Evolutionary conservation across 2,329 filamentous ascomycete species (phyloP).

Genomic region (Graphilbum sp.): DNA sequence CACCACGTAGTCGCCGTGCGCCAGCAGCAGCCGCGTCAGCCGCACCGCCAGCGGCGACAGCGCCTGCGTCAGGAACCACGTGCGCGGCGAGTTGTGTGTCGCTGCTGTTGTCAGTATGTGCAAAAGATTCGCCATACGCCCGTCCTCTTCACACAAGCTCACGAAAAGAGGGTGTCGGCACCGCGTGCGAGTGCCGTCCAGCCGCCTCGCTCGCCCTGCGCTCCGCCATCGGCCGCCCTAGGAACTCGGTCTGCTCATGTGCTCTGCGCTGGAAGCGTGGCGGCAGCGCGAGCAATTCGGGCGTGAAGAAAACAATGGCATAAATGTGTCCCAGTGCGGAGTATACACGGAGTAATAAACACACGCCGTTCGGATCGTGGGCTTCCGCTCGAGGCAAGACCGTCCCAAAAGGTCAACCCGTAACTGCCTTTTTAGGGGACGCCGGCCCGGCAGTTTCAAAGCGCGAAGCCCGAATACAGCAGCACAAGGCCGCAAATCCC

Average conservation of each 20-base stretch:
- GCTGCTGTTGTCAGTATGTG: conserved; percentile 20
- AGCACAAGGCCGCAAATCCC: too few species aligned
- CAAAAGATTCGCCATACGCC: conserved; percentile 1
- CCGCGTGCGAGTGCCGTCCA: conserved; percentile 24
- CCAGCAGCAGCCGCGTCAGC: conserved; percentile 63
- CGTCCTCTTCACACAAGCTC: conserved; percentile 13
- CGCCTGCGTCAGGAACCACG: conserved; percentile 84
- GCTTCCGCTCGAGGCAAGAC: too few species aligned
- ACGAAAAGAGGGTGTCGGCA: conserved; percentile 36
- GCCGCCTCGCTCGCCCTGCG: conserved; percentile 28
- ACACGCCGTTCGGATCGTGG: too few species aligned
- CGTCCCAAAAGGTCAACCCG: too few species aligned
- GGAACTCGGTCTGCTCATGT: not conserved
- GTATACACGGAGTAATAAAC: too few species aligned
- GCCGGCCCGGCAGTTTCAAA: not conserved
- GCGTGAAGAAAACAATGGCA: too few species aligned
- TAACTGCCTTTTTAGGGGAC: not conserved
- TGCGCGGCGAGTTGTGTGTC: conserved; percentile 59
- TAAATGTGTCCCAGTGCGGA: too few species aligned
- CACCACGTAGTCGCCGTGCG: conserved; percentile 83
- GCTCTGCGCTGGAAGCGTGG: too few species aligned
- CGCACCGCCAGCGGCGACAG: conserved; percentile 74
- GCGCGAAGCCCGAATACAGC: not conserved
- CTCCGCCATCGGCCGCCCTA: conserved; percentile 21
- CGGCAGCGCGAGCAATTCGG: too few species aligned